Evolutionary conservation across 2,329 filamentous ascomycete genomes (phyloP), one percentile per base, ranked within the genome.

Genomic region (Coniella lustricola): DNA sequence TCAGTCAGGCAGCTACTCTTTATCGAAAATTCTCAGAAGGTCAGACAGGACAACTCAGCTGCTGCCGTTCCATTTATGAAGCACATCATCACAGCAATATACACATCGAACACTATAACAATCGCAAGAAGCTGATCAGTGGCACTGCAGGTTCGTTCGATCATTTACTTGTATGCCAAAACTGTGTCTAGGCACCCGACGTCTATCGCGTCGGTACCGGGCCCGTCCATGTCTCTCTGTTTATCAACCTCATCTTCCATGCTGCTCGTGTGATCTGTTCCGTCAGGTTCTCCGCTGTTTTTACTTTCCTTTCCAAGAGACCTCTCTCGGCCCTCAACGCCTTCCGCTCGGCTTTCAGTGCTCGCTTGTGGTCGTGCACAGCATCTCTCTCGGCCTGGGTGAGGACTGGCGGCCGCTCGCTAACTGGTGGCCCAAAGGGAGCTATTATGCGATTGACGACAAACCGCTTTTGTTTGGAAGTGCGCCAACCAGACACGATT

Each of bases 361-460:
- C 66, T 48, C 76, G 75, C 14, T 79, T 75, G 25, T 67, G 66
- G 42, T 81, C 73, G 49, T 77, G 73, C 44, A 71, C 68, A 12
- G 63, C 72, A 57, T 80, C 71, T 37, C 79, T 70, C 64, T 90
- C 79, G 44, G 81, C 79, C 39, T 79, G 64, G 0, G 74, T 81
- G 21, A 84, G 83, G 10, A 93, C 73, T 0, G 79, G 73, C 4
- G 84, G 81, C 7, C 87, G 73, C 48, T 78, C 73, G 22, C 81
- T 73, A 46, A 87, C 77, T 2, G 81, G 75, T 2, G 71, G 69
- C 16, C 85, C 84, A 44, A 70, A 71, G 2, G 85, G 87, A 3
- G 86, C 82, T 53, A 91, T 77, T 57, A 93, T 90, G 53, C 77
- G 72, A 55, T 83, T 81, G 22, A 93, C 82, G 32, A 90, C 81